Base-by-base conservation (phyloP, 805 yeast genomes). In the Starmerella tilneyi region DNA sequence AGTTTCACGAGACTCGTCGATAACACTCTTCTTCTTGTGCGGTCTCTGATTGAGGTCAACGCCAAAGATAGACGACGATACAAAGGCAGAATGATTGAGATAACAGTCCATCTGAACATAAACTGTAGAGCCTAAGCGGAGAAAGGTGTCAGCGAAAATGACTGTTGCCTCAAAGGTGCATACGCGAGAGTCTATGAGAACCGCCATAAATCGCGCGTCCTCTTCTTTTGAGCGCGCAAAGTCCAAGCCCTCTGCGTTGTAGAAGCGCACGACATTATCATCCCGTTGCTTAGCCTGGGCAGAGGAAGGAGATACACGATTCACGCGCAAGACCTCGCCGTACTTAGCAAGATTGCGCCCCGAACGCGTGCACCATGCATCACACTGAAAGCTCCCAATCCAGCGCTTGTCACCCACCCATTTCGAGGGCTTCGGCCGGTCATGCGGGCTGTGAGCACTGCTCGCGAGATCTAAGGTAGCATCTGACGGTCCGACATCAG, bases 81-180 rank as follows among this genome's bases (percentile, higher is more conserved):
- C 30, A 66, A 73, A 47, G 41, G 64, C 59, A 48, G 60, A 30
- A 54, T 45, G 40, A 19, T 47, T 70, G 21, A 88, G 58, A 57
- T 61, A 83, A 47, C 85, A 75, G 54, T 84, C 83, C 4, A 84
- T 63, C 55, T 79, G 84, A 0, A 85, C 66, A 19, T 75, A 68
- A 56, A 88, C 79, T 1, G 80, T 69, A 56, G 85, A 94, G 3
- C 96, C 97, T 1, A 78, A 73, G 9, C 81, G 69, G 27, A 86
- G 59, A 24, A 78, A 60, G 9, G 67, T 65, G 16, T 78, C 81
- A 33, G 79, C 75, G 56, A 71, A 75, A 7, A 81, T 69, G 28
- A 83, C 68, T 0, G 75, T 69, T 1, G 76, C 76, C 31, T 73
- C 72, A 53, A 84, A 78, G 2, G 59, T 57, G 31, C 81, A 73